Conservation (phyloP, 192 early-diverging fungal genomes). For the Entrophospora sp. region DNA sequence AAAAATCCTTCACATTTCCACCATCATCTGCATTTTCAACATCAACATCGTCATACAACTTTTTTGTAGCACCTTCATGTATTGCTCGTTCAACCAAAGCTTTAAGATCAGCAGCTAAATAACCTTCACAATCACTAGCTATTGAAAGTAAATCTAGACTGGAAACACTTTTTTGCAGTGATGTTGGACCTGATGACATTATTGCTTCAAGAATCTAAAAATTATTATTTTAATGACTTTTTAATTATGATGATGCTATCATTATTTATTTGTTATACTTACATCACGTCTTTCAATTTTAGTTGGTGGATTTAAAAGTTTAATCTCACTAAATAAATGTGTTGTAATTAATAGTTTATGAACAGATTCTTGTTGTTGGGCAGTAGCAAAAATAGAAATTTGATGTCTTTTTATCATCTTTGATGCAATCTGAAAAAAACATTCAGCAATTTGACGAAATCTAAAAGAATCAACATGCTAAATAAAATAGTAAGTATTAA, state of each 20-base stretch:
- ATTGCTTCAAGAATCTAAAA: slow-evolving; percentile 64
- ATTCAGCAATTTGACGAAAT: slow-evolving; percentile 53
- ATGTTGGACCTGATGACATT: slow-evolving; percentile 43
- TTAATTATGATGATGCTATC: slow-evolving; percentile 26
- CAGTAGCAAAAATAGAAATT: slow-evolving; percentile 53
- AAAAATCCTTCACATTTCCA: too few species aligned
- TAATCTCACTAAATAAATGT: slow-evolving; percentile 56
- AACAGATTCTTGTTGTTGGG: slow-evolving; percentile 55
- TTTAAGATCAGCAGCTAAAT: slow-evolving; percentile 71
- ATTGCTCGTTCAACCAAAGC: slow-evolving; percentile 68
- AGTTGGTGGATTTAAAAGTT: slow-evolving; percentile 52
- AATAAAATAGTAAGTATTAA: not conserved
- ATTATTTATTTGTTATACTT: slow-evolving; percentile 18
- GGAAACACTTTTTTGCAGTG: slow-evolving; percentile 36
- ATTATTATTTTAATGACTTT: slow-evolving; percentile 9
- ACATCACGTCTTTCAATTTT: slow-evolving; percentile 59
- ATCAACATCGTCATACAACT: slow-evolving; percentile 30
- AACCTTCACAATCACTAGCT: slow-evolving; percentile 80
- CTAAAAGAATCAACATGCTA: slow-evolving; percentile 56
- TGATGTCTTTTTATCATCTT: slow-evolving; percentile 40
- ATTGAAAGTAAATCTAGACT: slow-evolving; percentile 64
- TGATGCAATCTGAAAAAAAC: slow-evolving; percentile 46
- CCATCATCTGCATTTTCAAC: too few species aligned
- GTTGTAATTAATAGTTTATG: slow-evolving; percentile 47
- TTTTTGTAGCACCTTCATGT: slow-evolving; percentile 71